Conservation (phyloP, 78 protist species). For the Polysphondylium violaceum region DNA sequence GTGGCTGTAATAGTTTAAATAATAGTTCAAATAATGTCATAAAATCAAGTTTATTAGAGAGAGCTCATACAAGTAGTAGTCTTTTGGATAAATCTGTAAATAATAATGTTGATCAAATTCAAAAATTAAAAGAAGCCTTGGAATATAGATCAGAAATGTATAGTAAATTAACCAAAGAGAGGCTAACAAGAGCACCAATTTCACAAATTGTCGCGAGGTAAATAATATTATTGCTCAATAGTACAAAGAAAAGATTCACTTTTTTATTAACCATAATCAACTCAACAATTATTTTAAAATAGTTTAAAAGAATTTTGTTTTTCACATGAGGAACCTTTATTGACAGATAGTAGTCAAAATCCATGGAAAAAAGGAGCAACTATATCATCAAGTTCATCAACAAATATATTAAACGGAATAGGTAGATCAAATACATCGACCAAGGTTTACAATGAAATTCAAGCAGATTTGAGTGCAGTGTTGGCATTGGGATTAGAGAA, state of each 20-base stretch:
- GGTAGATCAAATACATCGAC: not conserved
- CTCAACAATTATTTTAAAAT: not conserved
- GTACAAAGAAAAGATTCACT: not conserved
- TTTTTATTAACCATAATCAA: not conserved
- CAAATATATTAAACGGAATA: no score
- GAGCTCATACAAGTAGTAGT: no score
- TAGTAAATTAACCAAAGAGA: constrained; percentile 1
- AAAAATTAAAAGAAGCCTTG: constrained; percentile 25
- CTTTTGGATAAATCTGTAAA: not conserved
- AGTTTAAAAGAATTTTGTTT: constrained; percentile 38
- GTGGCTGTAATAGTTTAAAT: no score
- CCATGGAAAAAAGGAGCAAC: constrained; percentile 51
- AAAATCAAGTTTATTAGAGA: no score
- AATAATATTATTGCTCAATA: not conserved
- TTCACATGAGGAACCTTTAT: constrained; percentile 37
- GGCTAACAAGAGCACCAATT: constrained; percentile 9
- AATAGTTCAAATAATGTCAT: no score
- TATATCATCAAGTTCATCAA: constrained; percentile 8
- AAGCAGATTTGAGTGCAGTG: constrained; percentile 4
- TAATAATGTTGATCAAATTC: not conserved
- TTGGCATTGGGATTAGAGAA: constrained; percentile 52
- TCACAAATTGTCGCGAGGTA: constrained; percentile 55
- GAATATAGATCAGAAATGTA: constrained; percentile 26
- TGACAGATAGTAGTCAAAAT: constrained; percentile 7
- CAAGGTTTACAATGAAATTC: constrained; percentile 4